phyloP scores from a whole-genome alignment of 768 basidiomycete species.

The Russula abietina region DNA sequence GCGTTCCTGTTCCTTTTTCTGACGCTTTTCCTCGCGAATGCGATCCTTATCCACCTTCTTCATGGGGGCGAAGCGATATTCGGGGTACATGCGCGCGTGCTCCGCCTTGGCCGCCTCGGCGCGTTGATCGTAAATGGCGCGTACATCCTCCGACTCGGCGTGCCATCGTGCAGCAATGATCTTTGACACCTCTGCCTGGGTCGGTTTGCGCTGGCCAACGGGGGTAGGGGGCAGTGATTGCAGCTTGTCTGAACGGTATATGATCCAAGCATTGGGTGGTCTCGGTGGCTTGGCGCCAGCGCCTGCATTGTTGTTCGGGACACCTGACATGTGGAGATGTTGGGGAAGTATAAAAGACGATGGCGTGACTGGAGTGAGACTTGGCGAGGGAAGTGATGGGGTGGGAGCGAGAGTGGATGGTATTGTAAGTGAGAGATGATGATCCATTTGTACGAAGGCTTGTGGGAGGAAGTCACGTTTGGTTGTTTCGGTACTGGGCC shows the following conservation, averaged over 20 bases:
- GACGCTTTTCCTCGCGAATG: slow-evolving; percentile 19
- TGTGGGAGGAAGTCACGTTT: slow-evolving; percentile 1
- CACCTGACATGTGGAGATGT: slow-evolving; percentile 11
- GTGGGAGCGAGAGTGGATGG: background rate
- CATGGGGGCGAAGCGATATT: slow-evolving; percentile 24
- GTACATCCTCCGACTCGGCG: slow-evolving; percentile 34
- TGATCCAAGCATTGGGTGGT: slow-evolving; percentile 47
- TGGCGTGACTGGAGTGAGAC: background rate
- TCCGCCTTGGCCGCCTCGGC: slow-evolving; percentile 23
- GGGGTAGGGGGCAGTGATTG: slow-evolving; percentile 30
- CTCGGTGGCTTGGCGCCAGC: slow-evolving; percentile 29
- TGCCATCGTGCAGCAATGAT: slow-evolving; percentile 39
- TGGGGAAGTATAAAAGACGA: background rate
- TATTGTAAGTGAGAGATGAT: slow-evolving; percentile 2
- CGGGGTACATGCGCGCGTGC: slow-evolving; percentile 19
- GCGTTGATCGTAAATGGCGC: slow-evolving; percentile 19
- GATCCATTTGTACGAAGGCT: slow-evolving; percentile 17
- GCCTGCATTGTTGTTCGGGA: slow-evolving; percentile 7
- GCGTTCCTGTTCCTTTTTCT: slow-evolving; percentile 19
- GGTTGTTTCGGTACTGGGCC: background rate
- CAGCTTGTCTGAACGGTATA: slow-evolving; percentile 44
- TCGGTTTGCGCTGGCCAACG: slow-evolving; percentile 28
- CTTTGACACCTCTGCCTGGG: slow-evolving; percentile 42
- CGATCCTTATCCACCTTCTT: slow-evolving; percentile 23
- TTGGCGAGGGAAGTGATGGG: background rate